These are phyloP conservation scores for Nothopassalora personata DNA, from an alignment of 2,329 filamentous ascomycete species.

Conservation along the genomic window DNA sequence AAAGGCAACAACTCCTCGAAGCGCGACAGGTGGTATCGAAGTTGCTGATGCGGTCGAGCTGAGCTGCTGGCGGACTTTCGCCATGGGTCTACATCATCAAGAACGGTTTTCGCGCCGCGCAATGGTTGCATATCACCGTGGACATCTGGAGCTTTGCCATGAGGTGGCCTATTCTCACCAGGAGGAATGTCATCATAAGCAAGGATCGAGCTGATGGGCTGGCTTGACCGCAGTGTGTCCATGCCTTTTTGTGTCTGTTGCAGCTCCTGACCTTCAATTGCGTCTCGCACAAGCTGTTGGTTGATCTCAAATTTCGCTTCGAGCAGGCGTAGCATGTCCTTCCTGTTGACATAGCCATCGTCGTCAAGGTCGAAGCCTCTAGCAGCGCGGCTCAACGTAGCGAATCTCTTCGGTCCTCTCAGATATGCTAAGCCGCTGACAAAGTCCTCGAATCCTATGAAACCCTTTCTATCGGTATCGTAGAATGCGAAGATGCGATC, in stretches of 20 bases:
- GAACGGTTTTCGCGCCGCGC: constrained; percentile 47
- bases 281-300: constrained; percentile 80
- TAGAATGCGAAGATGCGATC: constrained; percentile 97
- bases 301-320: constrained; percentile 87
- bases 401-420: constrained; percentile 53
- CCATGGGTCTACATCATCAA: constrained; percentile 50
- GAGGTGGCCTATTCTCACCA: constrained; percentile 22
- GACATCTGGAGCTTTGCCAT: constrained; percentile 32
- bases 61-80: constrained; percentile 14
- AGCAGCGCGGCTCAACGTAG: constrained; percentile 70
- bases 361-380: constrained; percentile 85
- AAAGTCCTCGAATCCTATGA: constrained; percentile 92
- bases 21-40: constrained; percentile 18
- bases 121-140: constrained; percentile 29
- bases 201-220: constrained; percentile 44
- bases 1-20: constrained; percentile 29
- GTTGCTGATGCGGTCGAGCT: constrained; percentile 8
- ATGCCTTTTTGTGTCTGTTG: constrained; percentile 55
- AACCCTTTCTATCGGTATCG: constrained; percentile 79
- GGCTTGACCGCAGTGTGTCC: constrained; percentile 40
- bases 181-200: constrained; percentile 34
- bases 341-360: constrained; percentile 78
- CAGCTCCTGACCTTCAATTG: constrained; percentile 68
- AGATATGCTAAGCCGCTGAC: constrained; percentile 70
- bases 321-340: constrained; percentile 87